Evolutionary conservation across 73 alveolate species (phyloP), one percentile per base, ranked within the genome.

Genomic region (Paramecium sexaurelia): DNA sequence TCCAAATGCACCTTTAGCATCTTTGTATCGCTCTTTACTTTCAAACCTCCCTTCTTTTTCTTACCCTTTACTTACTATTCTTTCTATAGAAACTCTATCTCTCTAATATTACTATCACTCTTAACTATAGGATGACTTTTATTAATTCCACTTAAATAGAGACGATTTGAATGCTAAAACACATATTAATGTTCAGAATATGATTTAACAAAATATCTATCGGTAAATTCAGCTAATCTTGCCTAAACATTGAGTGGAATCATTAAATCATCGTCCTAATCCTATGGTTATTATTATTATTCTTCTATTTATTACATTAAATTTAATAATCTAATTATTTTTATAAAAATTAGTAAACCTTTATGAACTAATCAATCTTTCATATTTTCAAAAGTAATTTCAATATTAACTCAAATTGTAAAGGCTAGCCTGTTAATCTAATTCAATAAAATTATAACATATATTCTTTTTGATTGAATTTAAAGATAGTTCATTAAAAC

Each of bases 31-130:
- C 47, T 24, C n/a, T 33, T 78, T 7, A 78, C 90, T 47, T 78
- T 78, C 39, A 78, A 22, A 4, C 90, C 90, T 24, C 90, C 90
- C 73, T 78, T 78, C 90, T 78, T 78, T 55, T 78, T 78, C 27
- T 78, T 78, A 5, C 90, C 90, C 47, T 78, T 78, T 6, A 78
- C 90, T 9, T 22, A 22, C 66, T 39, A 43, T 24, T 45, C 55
- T 24, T 45, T 78, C 40, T 40, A 22, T 4, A 45, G 10, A 17
- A 39, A 78, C 75, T 29, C 43, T 20, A 78, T 26, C 32, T 45
- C 29, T 26, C 41, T 37, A 5, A 78, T 78, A 33, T 32, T 7
- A 17, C 40, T 24, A 4, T 32, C 43, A 43, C 55, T 37, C 87
- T 24, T 10, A 11, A 78, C 55, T 24, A 78, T 19, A 19, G 90